Conservation (phyloP, 176 grass and related monocot species). For the Musa itinerans region DNA sequence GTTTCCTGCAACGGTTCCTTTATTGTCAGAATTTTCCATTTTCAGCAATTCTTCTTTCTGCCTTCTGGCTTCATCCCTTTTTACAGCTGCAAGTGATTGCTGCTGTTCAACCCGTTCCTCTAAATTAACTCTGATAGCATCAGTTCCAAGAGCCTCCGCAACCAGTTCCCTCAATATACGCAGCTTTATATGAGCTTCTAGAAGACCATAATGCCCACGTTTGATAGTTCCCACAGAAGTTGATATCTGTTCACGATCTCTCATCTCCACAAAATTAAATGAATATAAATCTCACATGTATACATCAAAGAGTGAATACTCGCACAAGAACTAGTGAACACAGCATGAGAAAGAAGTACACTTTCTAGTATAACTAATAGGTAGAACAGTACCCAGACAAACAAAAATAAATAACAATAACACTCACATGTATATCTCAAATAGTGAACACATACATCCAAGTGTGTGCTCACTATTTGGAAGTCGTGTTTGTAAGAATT, state of each 20-base stretch:
- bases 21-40: constrained; percentile 3
- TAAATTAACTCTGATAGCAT: constrained; percentile 53
- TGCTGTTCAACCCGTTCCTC: constrained; percentile 49
- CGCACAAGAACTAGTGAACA: neutral
- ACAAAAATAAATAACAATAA: neutral
- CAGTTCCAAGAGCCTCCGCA: constrained; percentile 58
- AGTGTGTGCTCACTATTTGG: too few relatives aligned
- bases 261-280: constrained; percentile 65
- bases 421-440: neutral
- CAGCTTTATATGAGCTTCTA: constrained; percentile 51
- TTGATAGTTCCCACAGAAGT: constrained; percentile 43
- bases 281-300: neutral
- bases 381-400: neutral
- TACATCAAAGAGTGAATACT: neutral
- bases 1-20: constrained; percentile 24
- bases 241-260: constrained; percentile 39
- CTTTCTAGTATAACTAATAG: too few relatives aligned
- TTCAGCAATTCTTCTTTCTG: constrained; percentile 33
- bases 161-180: constrained; percentile 54
- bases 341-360: neutral
- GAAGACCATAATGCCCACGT: constrained; percentile 79
- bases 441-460: neutral
- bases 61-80: constrained; percentile 52
- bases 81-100: constrained; percentile 41
- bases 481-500: neutral